These are phyloP conservation scores for Phylloboletellus chloephorus DNA, from an alignment of 1,284 basidiomycete genomes.

Conservation along the genomic window DNA sequence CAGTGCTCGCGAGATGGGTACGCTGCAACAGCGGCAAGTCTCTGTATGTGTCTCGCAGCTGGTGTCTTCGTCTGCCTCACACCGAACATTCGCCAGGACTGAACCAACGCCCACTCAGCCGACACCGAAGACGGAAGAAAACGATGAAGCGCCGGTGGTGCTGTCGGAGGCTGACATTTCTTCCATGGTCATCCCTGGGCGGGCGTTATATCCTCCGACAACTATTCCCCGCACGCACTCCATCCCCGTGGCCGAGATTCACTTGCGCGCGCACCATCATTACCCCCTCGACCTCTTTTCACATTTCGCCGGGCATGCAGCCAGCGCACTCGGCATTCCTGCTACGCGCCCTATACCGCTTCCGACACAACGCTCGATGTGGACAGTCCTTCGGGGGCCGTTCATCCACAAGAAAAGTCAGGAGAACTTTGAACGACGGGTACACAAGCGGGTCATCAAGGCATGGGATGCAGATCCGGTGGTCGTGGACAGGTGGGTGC, in stretches of 20 bases:
- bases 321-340: constrained; percentile 80
- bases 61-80: background rate
- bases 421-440: constrained; percentile 90
- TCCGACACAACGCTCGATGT: constrained; percentile 75
- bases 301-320: constrained; percentile 83
- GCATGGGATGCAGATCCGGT: constrained; percentile 84
- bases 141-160: constrained; percentile 12
- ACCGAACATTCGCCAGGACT: constrained; percentile 4
- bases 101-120: constrained; percentile 4
- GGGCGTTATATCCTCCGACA: constrained; percentile 47
- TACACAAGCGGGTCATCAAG: constrained; percentile 84
- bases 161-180: constrained; percentile 44
- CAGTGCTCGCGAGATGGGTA: constrained; percentile 18
- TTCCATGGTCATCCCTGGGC: constrained; percentile 54
- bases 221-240: constrained; percentile 61
- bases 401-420: constrained; percentile 95
- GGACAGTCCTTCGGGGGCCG: constrained; percentile 84
- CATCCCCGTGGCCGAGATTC: constrained; percentile 79
- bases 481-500: constrained; percentile 78
- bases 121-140: constrained; percentile 4
- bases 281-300: constrained; percentile 73
- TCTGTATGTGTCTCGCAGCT: constrained; percentile 14
- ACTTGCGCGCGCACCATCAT: constrained; percentile 75
- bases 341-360: constrained; percentile 64
- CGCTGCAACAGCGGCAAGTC: constrained; percentile 13